Evolutionary conservation across 202 grass and related monocot species (phyloP), one percentile per base, ranked within the genome.

Genomic region (Dendrocalamus latiflorus): DNA sequence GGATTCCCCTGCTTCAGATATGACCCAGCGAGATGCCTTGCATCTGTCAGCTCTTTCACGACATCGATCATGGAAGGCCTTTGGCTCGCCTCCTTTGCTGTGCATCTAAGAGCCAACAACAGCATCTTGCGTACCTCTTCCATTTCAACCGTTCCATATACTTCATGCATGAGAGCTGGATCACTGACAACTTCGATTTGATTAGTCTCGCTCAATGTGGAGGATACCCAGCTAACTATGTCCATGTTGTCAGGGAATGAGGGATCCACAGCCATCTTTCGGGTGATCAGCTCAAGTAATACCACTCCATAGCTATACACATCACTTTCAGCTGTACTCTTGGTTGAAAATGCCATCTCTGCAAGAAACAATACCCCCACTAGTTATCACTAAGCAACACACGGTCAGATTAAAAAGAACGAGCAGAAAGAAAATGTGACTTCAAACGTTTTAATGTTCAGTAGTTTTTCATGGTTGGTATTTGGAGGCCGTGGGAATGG

Each of bases 251-350:
- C 75, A 20, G 88, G 84, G 28, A 80, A 78, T 1, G 91, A 93
- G 9, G 74, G 75, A 55, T 93, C 88, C 37, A 93, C 14, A 9
- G 81, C 78, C 79, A 71, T 86, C 68, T 80, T 93, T 77, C 91
- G 78, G 45, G 91, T 93, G 11, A 93, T 65, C 16, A 93, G 21
- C 44, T 93, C 91, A 17, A 93, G 91, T 21, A 93, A 76, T 44
- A 93, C 91, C 1, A 90, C 85, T 6, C 91, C 91, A 16, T 93
- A 93, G 74, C 91, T 90, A 4, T 93, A 93, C 26, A 90, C 88
- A 54, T 93, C 88, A 3, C 65, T 86, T 58, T 90, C 82, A 1
- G 61, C 44, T 69, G 66, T 84, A 57, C 30, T 74, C 51, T 61
- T 88, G 41, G 82, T 90, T 58, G 82, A 80, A 85, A 88, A 93